Percentiles rank a stretch among this genome's conserved stretches.
Conservation (phyloP, 148 eudicot species). For the Polygonum aviculare region DNA sequence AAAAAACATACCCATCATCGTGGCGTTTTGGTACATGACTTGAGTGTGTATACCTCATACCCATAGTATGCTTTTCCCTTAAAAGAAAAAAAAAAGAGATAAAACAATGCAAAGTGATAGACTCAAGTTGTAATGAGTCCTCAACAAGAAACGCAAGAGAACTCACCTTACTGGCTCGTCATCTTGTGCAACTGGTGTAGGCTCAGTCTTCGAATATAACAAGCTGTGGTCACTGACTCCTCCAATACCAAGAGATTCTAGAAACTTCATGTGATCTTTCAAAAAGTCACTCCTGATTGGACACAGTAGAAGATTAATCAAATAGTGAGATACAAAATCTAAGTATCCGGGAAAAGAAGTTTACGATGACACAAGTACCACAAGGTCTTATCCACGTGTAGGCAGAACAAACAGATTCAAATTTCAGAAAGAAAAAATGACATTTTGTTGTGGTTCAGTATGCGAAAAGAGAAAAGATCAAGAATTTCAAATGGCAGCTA, state of each 20-base stretch:
- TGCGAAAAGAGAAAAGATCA: not conserved
- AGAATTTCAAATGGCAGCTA: not conserved
- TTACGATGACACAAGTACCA: not conserved
- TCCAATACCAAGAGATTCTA: slow-evolving; percentile 79
- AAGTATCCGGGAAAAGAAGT: not conserved
- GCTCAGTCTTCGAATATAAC: slow-evolving; percentile 90
- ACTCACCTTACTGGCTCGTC: slow-evolving; percentile 54
- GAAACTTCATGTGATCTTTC: slow-evolving; percentile 56
- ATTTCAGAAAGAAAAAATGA: not conserved
- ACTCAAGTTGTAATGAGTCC: not conserved
- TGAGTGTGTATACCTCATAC: slow-evolving; percentile 25
- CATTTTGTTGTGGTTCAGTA: no score
- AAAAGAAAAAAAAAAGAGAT: slow-evolving; percentile 4
- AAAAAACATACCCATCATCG: slow-evolving; percentile 49
- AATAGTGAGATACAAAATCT: not conserved
- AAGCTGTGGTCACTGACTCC: slow-evolving; percentile 95
- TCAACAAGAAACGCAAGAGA: not conserved
- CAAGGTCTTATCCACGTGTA: not conserved
- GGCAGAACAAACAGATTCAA: not conserved
- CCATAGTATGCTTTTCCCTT: slow-evolving; percentile 37
- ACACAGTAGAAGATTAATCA: slow-evolving; percentile 1
- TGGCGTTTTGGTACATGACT: slow-evolving; percentile 34
- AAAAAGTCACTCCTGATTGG: slow-evolving; percentile 49
- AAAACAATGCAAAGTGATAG: slow-evolving; percentile 7
- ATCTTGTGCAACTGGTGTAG: slow-evolving; percentile 39